A percentile compares a stretch with the other conserved stretches of the same genome.
phyloP scores from a whole-genome alignment of 2,329 filamentous ascomycete genomes.

The Penicillium sp. region DNA sequence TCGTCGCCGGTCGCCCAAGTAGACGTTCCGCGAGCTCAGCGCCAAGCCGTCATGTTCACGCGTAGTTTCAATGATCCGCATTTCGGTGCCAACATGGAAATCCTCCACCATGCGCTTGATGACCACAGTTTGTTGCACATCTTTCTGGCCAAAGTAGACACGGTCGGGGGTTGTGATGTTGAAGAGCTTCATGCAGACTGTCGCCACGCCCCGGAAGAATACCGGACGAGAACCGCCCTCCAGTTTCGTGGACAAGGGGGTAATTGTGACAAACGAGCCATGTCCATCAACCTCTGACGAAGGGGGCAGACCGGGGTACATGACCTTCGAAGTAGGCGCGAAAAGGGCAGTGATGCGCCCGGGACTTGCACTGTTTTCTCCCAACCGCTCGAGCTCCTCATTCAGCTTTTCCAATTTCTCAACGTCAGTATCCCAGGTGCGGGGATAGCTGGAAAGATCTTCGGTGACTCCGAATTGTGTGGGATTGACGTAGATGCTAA shows the following conservation, averaged over 20 bases:
- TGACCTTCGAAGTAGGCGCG: slow-evolving; percentile 73
- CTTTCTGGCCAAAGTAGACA: slow-evolving; percentile 96
- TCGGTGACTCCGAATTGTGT: slow-evolving; percentile 91
- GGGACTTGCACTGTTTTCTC: slow-evolving; percentile 23
- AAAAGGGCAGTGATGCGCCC: slow-evolving; percentile 81
- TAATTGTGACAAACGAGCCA: slow-evolving; percentile 89
- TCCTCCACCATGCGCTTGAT: slow-evolving; percentile 84
- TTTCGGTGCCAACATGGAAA: slow-evolving; percentile 73
- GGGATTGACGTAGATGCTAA: slow-evolving; percentile 93
- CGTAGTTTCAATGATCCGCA: slow-evolving; percentile 71
- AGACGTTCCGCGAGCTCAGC: slow-evolving; percentile 90
- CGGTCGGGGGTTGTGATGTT: slow-evolving; percentile 74
- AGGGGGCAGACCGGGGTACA: slow-evolving; percentile 83
- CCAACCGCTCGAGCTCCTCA: slow-evolving; percentile 64
- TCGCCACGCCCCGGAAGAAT: slow-evolving; percentile 95
- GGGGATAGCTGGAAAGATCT: slow-evolving; percentile 83
- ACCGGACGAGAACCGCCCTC: slow-evolving; percentile 85
- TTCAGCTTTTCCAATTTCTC: slow-evolving; percentile 66
- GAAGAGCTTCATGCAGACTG: slow-evolving; percentile 92
- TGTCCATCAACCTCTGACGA: slow-evolving; percentile 68
- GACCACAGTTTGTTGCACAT: slow-evolving; percentile 92
- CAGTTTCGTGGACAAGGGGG: slow-evolving; percentile 73
- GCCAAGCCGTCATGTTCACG: slow-evolving; percentile 81
- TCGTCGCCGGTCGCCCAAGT: slow-evolving; percentile 74
- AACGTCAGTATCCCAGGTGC: slow-evolving; percentile 80